These are phyloP conservation scores for Rhodotorula sp. DNA, from an alignment of 1,284 basidiomycete genomes.

Conservation along the genomic window DNA sequence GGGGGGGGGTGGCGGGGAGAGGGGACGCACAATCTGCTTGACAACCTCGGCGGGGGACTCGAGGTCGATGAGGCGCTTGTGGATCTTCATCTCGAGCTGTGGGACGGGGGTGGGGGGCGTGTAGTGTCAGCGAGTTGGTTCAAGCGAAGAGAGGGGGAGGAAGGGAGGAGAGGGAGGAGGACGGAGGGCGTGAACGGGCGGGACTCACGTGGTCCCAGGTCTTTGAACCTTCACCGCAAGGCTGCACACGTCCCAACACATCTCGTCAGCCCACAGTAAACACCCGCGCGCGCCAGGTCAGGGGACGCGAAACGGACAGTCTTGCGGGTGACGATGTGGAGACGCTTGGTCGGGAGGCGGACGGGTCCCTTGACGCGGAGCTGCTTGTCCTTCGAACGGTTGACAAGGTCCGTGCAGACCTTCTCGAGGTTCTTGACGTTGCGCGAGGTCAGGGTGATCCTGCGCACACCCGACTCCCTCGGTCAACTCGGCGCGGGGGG, in stretches of 20 bases:
- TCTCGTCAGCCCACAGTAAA: not conserved
- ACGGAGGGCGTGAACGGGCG: not conserved
- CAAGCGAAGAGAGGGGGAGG: too few species aligned
- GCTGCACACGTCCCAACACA: conserved; percentile 55
- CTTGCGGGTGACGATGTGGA: conserved; percentile 98
- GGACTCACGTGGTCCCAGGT: conserved; percentile 84
- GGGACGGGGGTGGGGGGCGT: too few species aligned
- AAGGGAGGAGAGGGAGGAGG: not conserved
- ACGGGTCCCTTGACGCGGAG: conserved; percentile 99
- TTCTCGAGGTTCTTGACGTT: conserved; percentile 83
- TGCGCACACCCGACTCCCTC: conserved; percentile 84
- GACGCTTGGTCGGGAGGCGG: conserved; percentile 94
- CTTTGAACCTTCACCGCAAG: conserved; percentile 99
- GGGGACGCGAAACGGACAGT: conserved; percentile 61
- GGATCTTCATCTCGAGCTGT: conserved; percentile 92
- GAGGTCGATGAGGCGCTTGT: conserved; percentile 99
- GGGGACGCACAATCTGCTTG: conserved; percentile 88
- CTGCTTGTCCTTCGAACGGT: conserved; percentile 99
- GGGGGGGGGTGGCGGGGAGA: conserved; percentile 11
- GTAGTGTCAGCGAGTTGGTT: not conserved
- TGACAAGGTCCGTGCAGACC: conserved; percentile 96
- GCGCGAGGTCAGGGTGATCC: conserved; percentile 93
- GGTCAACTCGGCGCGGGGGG: conserved; percentile 10
- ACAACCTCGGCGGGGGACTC: conserved; percentile 98
- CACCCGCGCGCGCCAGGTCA: not conserved